Evolutionary conservation across 2,329 filamentous ascomycete genomes (phyloP).

Genomic region (Phaeosphaeria sp.): DNA sequence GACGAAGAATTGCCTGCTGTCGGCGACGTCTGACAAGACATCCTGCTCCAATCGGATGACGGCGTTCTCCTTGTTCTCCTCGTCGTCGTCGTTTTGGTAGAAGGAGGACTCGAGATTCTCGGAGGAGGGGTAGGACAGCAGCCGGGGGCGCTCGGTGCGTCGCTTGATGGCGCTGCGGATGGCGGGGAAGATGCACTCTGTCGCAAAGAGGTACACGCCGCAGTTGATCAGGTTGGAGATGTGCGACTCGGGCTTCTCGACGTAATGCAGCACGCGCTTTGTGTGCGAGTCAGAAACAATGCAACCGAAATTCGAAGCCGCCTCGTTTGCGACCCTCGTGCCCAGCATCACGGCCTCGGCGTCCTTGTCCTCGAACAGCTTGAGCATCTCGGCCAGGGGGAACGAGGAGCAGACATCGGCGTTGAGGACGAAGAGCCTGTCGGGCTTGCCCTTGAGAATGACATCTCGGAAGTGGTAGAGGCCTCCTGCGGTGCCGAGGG

Average conservation of each 20-base stretch:
- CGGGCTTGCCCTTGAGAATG: constrained; percentile 93
- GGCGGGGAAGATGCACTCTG: constrained; percentile 94
- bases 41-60: constrained; percentile 96
- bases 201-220: constrained; percentile 96
- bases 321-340: constrained; percentile 87
- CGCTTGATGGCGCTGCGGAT: constrained; percentile 96
- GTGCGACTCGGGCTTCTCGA: constrained; percentile 97
- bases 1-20: constrained; percentile 97
- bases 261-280: constrained; percentile 95
- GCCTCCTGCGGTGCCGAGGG: constrained; percentile 91
- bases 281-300: constrained; percentile 94
- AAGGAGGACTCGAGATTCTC: constrained; percentile 83
- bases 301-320: constrained; percentile 95
- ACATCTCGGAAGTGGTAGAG: constrained; percentile 99
- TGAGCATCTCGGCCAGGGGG: constrained; percentile 93
- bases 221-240: constrained; percentile 99
- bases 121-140: constrained; percentile 93
- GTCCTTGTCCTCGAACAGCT: constrained; percentile 91
- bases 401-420: constrained; percentile 99
- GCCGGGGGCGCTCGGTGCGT: constrained; percentile 85
- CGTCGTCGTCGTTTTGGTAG: constrained; percentile 68
- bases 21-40: constrained; percentile 91
- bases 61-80: constrained; percentile 77
- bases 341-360: constrained; percentile 96
- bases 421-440: constrained; percentile 96